Base-by-base conservation (phyloP, 1,284 basidiomycete species). In the Cryptococcus sp. region DNA sequence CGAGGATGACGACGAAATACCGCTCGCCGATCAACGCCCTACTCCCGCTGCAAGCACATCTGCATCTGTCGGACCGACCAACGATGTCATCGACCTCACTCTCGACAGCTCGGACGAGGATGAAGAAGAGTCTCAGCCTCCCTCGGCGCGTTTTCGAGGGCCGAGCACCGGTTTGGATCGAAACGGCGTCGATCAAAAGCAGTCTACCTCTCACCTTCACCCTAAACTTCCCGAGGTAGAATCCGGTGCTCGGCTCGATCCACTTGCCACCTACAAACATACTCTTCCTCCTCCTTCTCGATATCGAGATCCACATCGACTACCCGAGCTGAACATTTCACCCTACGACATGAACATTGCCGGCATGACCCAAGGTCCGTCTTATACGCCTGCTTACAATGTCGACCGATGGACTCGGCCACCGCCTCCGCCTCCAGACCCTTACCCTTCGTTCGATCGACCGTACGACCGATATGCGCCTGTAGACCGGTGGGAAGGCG, bases 1-100 rank as follows among this genome's bases (percentile, higher is more conserved):
- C 38, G 81, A 86, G 47, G 83, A 84, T 35, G 84, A 88, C 62
- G 84, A 85, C 45, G n/a, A n/a, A n/a, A n/a, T 37, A 37, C 34
- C 45, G 18, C 16, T 47, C 34, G 33, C 43, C 9, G 7, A 36
- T 36, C 28, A 26, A 23, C 44, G n/a, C 37, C 54, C 7, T 22
- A 45, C 40, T 32, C 42, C 26, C 7, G 47, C 48, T 43, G 23
- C 43, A n/a, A 40, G 0, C 43, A 35, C 24, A 39, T 54, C 14
- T 33, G 46, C n/a, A 5, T 28, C 26, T 18, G 35, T 22, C 11
- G 31, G 47, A 14, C 6, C 39, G 14, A 45, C 21, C 38, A 51
- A 48, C 24, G 51, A 26, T 2, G 53, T 62, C 26, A 63, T 65
- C 25, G 63, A 65, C 44, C 48, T 65, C 18, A 65, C 63, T 1